These are phyloP conservation scores for Tilletiopsis washingtonensis DNA, from an alignment of 1,284 basidiomycete genomes.

Conservation along the genomic window DNA sequence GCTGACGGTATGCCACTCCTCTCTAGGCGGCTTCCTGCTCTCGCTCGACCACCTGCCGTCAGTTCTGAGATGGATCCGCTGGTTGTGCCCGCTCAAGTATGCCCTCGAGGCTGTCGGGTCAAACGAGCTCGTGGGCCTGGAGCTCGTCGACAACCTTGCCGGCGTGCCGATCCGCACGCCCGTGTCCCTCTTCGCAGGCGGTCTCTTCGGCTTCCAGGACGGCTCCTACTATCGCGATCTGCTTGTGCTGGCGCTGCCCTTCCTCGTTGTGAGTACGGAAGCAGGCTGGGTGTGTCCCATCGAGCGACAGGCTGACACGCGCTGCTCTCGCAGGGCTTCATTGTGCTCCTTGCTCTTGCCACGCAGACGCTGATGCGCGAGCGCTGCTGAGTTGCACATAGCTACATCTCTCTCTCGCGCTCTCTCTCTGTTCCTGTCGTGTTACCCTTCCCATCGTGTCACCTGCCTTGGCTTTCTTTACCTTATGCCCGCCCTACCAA, in stretches of 20 bases:
- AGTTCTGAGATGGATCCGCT: conserved; percentile 31
- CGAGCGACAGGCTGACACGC: no score
- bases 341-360: neutral
- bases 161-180: conserved; percentile 13
- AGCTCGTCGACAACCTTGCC: conserved; percentile 17
- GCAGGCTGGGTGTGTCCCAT: no score
- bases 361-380: neutral
- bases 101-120: conserved; percentile 32
- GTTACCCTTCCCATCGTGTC: no score
- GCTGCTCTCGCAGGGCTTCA: neutral
- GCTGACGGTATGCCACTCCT: conserved; percentile 32
- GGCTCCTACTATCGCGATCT: conserved; percentile 30
- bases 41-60: conserved; percentile 21
- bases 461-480: no score
- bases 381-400: neutral
- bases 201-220: conserved; percentile 23
- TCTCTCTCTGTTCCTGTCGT: no score
- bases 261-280: no score
- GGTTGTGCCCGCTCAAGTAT: conserved; percentile 30
- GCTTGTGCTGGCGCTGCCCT: conserved; percentile 24
- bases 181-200: conserved; percentile 20
- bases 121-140: conserved; percentile 22
- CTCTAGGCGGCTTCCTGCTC: conserved; percentile 32
- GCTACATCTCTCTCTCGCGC: no score
- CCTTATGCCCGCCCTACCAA: no score